These are phyloP conservation scores for Geoglossum cookeanum DNA, from an alignment of 2,329 filamentous ascomycete species.

Conservation along the genomic window DNA sequence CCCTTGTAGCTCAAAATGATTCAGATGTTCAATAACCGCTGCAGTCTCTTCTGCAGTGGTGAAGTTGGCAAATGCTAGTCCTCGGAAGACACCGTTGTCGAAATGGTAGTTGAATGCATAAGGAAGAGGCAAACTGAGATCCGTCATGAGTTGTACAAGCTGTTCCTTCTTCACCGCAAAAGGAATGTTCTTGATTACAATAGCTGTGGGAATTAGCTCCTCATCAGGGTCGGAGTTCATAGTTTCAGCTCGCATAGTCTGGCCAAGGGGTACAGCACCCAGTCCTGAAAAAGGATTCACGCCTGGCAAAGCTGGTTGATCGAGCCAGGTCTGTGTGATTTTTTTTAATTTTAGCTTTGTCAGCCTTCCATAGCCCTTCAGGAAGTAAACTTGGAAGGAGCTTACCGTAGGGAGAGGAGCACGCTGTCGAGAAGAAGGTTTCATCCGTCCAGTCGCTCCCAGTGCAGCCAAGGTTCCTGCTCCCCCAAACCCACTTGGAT, in stretches of 20 bases:
- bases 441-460: slow-evolving; percentile 32
- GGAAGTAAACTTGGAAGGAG: background rate
- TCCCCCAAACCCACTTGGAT: slow-evolving; percentile 47
- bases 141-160: slow-evolving; percentile 80
- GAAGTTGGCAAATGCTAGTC: slow-evolving; percentile 94
- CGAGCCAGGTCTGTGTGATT: slow-evolving; percentile 39
- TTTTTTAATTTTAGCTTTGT: slow-evolving; percentile 5
- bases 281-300: slow-evolving; percentile 25
- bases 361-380: slow-evolving; percentile 3
- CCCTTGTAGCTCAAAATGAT: slow-evolving; percentile 87
- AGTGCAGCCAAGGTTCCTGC: slow-evolving; percentile 32
- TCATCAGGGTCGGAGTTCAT: slow-evolving; percentile 41
- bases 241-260: slow-evolving; percentile 16
- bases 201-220: slow-evolving; percentile 91
- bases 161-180: slow-evolving; percentile 97
- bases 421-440: slow-evolving; percentile 34
- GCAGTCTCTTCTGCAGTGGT: slow-evolving; percentile 88
- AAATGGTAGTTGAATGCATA: slow-evolving; percentile 99
- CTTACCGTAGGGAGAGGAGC: slow-evolving; percentile 50
- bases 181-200: slow-evolving; percentile 98
- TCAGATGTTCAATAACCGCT: slow-evolving; percentile 80
- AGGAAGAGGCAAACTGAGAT: slow-evolving; percentile 78
- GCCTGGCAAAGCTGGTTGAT: slow-evolving; percentile 31
- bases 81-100: slow-evolving; percentile 91
- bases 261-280: slow-evolving; percentile 12